A percentile compares a stretch with the other conserved stretches of the same genome.
phyloP scores from a whole-genome alignment of 352 stramenopile genomes.

The Phytophthora macrochlamydospora region DNA sequence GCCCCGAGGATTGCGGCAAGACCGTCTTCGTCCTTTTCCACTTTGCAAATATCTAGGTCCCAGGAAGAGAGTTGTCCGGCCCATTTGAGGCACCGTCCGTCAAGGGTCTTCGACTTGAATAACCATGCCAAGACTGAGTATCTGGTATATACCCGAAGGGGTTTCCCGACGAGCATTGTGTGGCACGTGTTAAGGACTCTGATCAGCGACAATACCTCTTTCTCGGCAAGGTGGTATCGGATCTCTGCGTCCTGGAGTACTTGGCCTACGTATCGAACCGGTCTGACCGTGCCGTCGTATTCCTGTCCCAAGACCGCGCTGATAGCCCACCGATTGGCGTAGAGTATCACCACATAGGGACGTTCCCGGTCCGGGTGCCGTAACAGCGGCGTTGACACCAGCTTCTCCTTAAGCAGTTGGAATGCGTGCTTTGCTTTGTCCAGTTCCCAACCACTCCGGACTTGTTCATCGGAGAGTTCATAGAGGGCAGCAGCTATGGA shows the following conservation, averaged over 20 bases:
- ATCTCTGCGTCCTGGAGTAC: background rate
- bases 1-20: background rate
- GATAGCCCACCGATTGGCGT: conserved; percentile 13
- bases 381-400: conserved; percentile 6
- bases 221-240: background rate
- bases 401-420: conserved; percentile 8
- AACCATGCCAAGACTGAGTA: background rate
- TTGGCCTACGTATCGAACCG: background rate
- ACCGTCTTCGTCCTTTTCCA: background rate
- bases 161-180: background rate
- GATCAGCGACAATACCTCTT: background rate
- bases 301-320: background rate
- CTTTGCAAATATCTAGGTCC: background rate
- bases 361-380: conserved; percentile 6
- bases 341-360: conserved; percentile 3
- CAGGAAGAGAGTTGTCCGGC: background rate
- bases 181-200: background rate
- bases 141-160: background rate
- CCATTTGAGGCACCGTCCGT: background rate
- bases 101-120: background rate
- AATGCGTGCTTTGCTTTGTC: conserved; percentile 1
- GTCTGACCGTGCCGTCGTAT: background rate
- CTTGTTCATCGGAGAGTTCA: background rate
- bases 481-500: background rate
- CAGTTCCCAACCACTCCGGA: conserved; percentile 1